These are phyloP conservation scores for Sequoiadendron giganteum DNA, from an alignment of 75 land plant species.

Conservation along the genomic window DNA sequence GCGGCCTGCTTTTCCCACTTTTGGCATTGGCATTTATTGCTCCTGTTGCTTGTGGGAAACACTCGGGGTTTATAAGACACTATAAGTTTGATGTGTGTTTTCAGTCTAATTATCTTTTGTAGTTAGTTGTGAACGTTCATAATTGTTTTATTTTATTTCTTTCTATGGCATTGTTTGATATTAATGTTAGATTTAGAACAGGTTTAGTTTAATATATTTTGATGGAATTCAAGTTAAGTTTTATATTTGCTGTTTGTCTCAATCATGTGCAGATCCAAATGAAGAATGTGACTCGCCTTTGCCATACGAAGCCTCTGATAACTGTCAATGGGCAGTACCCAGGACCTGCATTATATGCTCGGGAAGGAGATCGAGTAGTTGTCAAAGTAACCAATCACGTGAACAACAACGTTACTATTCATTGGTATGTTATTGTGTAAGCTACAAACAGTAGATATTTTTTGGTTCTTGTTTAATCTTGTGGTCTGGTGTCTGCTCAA, in stretches of 20 bases:
- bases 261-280: background rate
- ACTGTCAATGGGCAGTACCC: conserved; percentile 17
- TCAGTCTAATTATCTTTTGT: background rate
- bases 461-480: no score
- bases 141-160: background rate
- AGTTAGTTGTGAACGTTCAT: no score
- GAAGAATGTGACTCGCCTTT: conserved; percentile 2
- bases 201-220: background rate
- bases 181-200: background rate
- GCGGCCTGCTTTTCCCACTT: background rate
- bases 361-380: conserved; percentile 6
- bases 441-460: background rate
- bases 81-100: background rate
- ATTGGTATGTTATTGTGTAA: conserved; percentile 13
- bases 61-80: background rate
- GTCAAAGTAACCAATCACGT: conserved; percentile 6
- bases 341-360: conserved; percentile 7
- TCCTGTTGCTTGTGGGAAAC: background rate
- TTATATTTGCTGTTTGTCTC: background rate
- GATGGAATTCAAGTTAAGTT: background rate
- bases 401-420: conserved; percentile 9
- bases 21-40: background rate
- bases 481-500: no score
- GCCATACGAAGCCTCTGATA: background rate
- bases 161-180: background rate